phyloP scores from a whole-genome alignment of 2,329 filamentous ascomycete species.

The Bipolaris sorokiniana region DNA sequence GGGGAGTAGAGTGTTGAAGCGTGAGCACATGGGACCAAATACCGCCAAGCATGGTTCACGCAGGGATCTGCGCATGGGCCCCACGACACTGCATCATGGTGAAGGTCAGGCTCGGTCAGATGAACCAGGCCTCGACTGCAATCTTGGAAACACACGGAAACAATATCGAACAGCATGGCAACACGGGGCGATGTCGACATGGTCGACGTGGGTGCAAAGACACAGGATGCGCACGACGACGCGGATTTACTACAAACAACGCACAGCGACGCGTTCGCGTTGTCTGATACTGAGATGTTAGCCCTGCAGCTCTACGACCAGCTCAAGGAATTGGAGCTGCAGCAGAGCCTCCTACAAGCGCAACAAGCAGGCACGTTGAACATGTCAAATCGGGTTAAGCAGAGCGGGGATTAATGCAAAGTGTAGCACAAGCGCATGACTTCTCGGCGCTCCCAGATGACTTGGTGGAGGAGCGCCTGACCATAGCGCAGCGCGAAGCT shows the following conservation, averaged over 20 bases:
- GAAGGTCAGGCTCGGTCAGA: conserved; percentile 25
- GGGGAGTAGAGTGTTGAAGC: conserved; percentile 19
- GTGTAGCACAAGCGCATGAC: conserved; percentile 36
- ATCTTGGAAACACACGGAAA: conserved; percentile 3
- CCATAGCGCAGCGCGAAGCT: conserved; percentile 66
- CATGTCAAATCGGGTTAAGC: not conserved
- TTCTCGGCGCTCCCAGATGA: conserved; percentile 54
- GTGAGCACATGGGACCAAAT: conserved; percentile 30
- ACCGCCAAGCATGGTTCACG: conserved; percentile 32
- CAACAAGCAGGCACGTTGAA: conserved; percentile 41
- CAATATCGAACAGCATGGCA: conserved; percentile 28
- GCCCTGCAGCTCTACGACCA: conserved; percentile 74
- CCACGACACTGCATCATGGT: conserved; percentile 25
- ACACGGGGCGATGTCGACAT: conserved; percentile 29
- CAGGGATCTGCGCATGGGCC: conserved; percentile 42
- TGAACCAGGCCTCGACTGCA: conserved; percentile 25
- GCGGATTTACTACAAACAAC: conserved; percentile 53
- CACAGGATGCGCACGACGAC: conserved; percentile 25
- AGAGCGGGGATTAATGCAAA: conserved; percentile 20
- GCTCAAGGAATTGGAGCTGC: conserved; percentile 72
- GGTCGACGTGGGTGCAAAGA: conserved; percentile 22
- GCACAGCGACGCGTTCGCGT: conserved; percentile 57
- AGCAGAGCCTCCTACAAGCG: conserved; percentile 69
- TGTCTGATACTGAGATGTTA: conserved; percentile 70
- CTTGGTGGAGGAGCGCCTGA: conserved; percentile 59